phyloP scores from a whole-genome alignment of 768 basidiomycete genomes.

The Amanita rimosa region DNA sequence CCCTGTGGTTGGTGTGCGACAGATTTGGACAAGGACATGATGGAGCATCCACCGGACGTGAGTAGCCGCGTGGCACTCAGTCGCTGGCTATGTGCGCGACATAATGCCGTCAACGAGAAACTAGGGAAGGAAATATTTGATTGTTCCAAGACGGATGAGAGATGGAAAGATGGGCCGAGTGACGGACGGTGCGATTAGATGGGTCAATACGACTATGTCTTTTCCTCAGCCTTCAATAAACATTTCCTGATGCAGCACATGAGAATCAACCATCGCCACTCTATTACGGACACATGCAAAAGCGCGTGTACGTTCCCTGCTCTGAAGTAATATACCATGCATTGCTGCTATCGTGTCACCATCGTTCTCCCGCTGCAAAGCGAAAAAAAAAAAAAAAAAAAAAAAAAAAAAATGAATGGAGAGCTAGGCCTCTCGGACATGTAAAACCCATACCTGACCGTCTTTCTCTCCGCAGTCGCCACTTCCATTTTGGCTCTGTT shows the following conservation, averaged over 20 bases:
- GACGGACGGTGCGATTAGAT: conserved; percentile 76
- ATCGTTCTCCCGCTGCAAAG: conserved; percentile 44
- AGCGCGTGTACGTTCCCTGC: too few species aligned
- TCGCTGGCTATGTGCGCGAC: conserved; percentile 82
- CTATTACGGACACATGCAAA: too few species aligned
- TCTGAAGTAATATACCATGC: too few species aligned
- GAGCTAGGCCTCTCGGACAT: background rate
- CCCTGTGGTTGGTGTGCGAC: conserved; percentile 81
- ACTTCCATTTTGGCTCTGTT: conserved; percentile 94
- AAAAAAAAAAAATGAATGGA: conserved; percentile 7
- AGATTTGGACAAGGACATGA: conserved; percentile 69
- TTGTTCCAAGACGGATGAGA: conserved; percentile 71
- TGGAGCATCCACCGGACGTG: conserved; percentile 64
- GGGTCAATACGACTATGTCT: background rate
- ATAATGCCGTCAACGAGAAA: conserved; percentile 86
- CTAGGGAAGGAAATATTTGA: conserved; percentile 80
- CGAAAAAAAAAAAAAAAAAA: too few species aligned
- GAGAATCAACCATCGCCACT: too few species aligned
- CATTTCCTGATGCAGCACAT: background rate
- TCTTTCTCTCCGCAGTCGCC: conserved; percentile 76
- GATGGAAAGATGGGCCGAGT: conserved; percentile 85
- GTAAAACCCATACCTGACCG: conserved; percentile 56
- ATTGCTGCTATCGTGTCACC: conserved; percentile 24
- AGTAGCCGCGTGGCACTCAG: conserved; percentile 57
- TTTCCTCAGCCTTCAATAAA: background rate